These are phyloP conservation scores for Solanum gandarillasii DNA, from an alignment of 257 asterid genomes.

Conservation along the genomic window DNA sequence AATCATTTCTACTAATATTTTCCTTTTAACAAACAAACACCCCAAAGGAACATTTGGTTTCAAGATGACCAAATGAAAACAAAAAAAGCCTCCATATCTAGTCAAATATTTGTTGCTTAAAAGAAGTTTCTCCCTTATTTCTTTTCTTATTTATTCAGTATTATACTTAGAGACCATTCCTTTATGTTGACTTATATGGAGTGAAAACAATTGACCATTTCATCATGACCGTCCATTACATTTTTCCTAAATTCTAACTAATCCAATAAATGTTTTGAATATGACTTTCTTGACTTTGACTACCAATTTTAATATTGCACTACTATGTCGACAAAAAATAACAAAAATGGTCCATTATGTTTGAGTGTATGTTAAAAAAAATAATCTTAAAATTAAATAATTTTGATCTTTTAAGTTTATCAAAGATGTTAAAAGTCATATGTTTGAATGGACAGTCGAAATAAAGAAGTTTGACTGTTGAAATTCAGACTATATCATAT, in stretches of 20 bases:
- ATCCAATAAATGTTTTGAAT: background rate
- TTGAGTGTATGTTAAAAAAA: background rate
- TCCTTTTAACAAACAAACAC: background rate
- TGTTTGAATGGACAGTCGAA: rapidly evolving
- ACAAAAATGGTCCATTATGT: background rate
- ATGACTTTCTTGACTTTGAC: background rate
- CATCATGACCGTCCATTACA: background rate
- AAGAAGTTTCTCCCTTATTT: background rate
- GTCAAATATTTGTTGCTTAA: background rate
- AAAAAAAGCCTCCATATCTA: background rate
- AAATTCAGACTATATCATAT: background rate
- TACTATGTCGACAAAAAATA: background rate
- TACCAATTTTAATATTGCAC: background rate
- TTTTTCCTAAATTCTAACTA: background rate
- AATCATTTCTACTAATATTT: too few species aligned
- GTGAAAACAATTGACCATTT: background rate
- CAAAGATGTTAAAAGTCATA: background rate
- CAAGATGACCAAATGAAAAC: background rate
- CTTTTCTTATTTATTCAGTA: background rate
- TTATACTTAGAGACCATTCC: background rate
- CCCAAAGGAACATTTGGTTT: background rate
- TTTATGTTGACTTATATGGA: background rate
- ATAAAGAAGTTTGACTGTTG: background rate
- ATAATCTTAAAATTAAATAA: background rate
- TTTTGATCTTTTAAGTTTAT: background rate